phyloP scores from a whole-genome alignment of 139 green algal genomes.

The Bryopsis sp. region DNA sequence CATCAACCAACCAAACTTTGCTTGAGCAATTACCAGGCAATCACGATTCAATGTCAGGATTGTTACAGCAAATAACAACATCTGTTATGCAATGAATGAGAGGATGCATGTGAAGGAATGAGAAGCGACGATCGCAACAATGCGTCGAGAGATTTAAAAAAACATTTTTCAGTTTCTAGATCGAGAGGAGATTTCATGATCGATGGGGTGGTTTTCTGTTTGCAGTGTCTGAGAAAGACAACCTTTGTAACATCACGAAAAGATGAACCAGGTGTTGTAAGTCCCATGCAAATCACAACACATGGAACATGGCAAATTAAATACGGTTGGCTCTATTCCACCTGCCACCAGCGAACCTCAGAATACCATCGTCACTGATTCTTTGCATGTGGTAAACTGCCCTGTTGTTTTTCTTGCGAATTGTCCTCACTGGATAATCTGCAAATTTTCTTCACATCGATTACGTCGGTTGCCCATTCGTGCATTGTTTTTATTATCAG shows the following conservation, averaged over 20 bases:
- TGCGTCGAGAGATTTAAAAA: neutral
- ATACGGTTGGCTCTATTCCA: no score
- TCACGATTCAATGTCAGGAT: neutral
- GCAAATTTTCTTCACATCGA: no score
- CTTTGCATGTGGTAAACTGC: no score
- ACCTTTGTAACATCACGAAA: neutral
- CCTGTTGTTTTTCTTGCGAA: no score
- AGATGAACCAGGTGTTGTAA: neutral
- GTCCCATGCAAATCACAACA: neutral
- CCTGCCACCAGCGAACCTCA: no score
- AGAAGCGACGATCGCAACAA: neutral
- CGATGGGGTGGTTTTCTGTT: neutral
- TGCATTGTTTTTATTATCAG: no score
- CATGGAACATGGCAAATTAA: no score
- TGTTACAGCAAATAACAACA: neutral
- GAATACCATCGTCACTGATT: no score
- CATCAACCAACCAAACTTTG: conserved; percentile 68
- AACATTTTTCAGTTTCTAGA: neutral
- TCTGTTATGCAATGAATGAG: neutral
- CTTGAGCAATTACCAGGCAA: neutral
- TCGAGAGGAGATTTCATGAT: neutral
- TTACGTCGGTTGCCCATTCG: no score
- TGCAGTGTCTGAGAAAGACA: no score
- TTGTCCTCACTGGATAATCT: no score
- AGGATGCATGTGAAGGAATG: neutral